phyloP scores from a whole-genome alignment of 78 protist genomes.

The Monosiga brevicollis region DNA sequence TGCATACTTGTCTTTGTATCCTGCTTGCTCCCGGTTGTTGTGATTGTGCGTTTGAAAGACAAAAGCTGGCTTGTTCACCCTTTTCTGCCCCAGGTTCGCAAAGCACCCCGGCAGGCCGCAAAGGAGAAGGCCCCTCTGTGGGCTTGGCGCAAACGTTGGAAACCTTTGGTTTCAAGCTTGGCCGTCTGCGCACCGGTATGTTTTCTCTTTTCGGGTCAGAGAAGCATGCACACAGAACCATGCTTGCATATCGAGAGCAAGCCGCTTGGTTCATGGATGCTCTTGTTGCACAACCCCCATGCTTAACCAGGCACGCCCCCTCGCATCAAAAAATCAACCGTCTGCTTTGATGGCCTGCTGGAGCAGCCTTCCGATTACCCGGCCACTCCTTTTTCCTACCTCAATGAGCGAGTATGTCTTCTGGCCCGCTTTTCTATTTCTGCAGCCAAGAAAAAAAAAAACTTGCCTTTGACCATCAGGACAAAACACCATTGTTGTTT shows the following conservation, averaged over 20 bases:
- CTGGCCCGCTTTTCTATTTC: constrained; percentile 10
- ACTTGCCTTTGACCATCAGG: constrained; percentile 8
- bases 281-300: neutral
- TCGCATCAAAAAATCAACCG: neutral
- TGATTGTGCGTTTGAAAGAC: neutral
- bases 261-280: no score
- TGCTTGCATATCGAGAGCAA: neutral
- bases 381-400: constrained; percentile 65
- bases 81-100: neutral
- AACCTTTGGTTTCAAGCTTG: constrained; percentile 52
- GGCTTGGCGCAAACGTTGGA: constrained; percentile 47
- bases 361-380: constrained; percentile 55
- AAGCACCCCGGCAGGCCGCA: constrained; percentile 26
- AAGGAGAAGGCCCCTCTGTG: constrained; percentile 57
- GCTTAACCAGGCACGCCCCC: constrained; percentile 5
- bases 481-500: neutral
- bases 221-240: neutral
- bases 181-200: constrained; percentile 63
- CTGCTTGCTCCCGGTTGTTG: neutral
- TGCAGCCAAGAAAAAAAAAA: no score
- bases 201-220: no score
- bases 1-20: neutral
- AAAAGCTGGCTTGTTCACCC: neutral
- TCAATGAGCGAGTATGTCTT: no score
- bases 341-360: neutral